Evolutionary conservation across 768 basidiomycete genomes (phyloP).

Genomic region (Dentipellis fragilis): DNA sequence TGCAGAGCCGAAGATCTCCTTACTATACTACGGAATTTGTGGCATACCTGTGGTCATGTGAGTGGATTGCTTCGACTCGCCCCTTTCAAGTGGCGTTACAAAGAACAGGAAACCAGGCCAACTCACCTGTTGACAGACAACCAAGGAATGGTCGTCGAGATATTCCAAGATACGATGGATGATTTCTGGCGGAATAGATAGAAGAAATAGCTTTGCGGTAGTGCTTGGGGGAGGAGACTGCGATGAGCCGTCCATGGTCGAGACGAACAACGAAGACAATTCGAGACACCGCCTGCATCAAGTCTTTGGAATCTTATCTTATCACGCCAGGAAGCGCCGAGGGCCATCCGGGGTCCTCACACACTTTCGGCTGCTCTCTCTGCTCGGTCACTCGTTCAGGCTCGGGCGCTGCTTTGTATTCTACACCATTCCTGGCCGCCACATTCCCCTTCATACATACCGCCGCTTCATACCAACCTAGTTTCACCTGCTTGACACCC

Average conservation of each 20-base stretch:
- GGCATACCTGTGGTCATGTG: constrained; percentile 1
- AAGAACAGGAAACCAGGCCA: not conserved
- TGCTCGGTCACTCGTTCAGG: not conserved
- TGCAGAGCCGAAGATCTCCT: constrained; percentile 4
- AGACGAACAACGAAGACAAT: not conserved
- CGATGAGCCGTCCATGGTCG: not conserved
- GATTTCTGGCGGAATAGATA: constrained; percentile 3
- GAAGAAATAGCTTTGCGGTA: not conserved
- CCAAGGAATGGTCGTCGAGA: not conserved
- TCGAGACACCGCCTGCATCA: not conserved
- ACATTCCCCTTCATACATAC: not conserved
- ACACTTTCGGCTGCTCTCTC: not conserved
- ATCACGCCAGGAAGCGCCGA: not conserved
- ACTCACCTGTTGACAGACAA: constrained; percentile 4
- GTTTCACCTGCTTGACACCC: not conserved
- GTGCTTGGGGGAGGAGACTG: not conserved
- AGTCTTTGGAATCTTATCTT: constrained; percentile 5
- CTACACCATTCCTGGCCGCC: too few species aligned
- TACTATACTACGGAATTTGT: constrained; percentile 3
- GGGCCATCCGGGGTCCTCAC: constrained; percentile 8
- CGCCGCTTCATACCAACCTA: not conserved
- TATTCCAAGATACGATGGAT: constrained; percentile 2
- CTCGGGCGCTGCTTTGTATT: not conserved
- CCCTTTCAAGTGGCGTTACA: too few species aligned
- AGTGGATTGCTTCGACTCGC: too few species aligned